Evolutionary conservation across 352 stramenopile species (phyloP), one percentile per base, ranked within the genome.

Genomic region (Phytophthora hybrid): DNA sequence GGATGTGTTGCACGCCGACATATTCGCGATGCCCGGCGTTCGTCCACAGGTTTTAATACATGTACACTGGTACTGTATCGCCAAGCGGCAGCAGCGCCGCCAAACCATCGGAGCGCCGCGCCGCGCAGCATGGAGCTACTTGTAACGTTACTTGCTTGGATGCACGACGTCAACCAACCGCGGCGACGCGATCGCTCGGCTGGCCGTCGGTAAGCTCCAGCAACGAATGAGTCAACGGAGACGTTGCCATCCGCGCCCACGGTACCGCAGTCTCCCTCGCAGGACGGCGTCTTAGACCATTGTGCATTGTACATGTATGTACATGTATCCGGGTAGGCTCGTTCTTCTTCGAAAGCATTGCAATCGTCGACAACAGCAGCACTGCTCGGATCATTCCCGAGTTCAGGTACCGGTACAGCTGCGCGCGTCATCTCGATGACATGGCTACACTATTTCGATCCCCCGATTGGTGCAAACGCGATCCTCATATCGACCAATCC

Each of bases 401-500:
- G n/a, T n/a, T n/a, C n/a, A n/a, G n/a, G n/a, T n/a, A n/a, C n/a
- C n/a, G n/a, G n/a, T n/a, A n/a, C n/a, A n/a, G n/a, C n/a, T n/a
- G n/a, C n/a, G n/a, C n/a, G n/a, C n/a, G n/a, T n/a, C n/a, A n/a
- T n/a, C n/a, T n/a, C n/a, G n/a, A n/a, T 26, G 23, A 44, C 37
- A 44, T 54, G 47, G 47, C 47, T 54, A 54, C 47, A 26, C n/a
- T 54, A 2, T 23, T 26, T 10, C 13, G n/a, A 8, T 3, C 44
- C 18, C n/a, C 44, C 18, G 44, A 52, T 52, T 52, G 44, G 44
- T n/a, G 44, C 44, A 52, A 52, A 52, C 44, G 18, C 44, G 4
- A 52, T 52, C 44, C 44, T 44, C 44, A 23, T 52, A 23, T 26
- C 44, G 44, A 52, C 44, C 44, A 52, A 52, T 54, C n/a, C 47